Percentiles rank a stretch among this genome's conserved stretches.
These are phyloP conservation scores for Cymbopogon flexuosus DNA, from an alignment of 202 grass and related monocot species.

Conservation along the genomic window DNA sequence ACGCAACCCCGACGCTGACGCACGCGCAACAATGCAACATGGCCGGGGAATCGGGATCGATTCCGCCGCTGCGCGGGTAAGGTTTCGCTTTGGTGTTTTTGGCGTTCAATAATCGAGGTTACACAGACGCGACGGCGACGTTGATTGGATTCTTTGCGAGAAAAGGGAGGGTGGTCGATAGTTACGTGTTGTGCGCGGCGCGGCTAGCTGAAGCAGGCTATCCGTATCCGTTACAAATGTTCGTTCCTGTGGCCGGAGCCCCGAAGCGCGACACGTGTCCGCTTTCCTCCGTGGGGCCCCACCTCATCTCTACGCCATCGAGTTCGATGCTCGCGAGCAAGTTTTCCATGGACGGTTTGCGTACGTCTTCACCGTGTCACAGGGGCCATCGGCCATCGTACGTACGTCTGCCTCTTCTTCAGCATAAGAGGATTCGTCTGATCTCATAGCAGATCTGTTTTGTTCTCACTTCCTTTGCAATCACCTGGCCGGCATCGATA, in stretches of 20 bases:
- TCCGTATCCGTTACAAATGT: neutral
- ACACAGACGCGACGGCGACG: neutral
- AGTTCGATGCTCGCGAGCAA: neutral
- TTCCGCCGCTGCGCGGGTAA: neutral
- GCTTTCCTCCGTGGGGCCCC: too few relatives aligned
- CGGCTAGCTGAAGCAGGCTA: neutral
- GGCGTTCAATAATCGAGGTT: neutral
- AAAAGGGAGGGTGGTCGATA: neutral
- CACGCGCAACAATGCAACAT: slow-evolving; percentile 1
- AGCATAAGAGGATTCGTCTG: neutral
- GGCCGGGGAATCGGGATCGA: neutral
- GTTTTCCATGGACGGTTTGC: neutral
- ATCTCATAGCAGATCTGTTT: neutral
- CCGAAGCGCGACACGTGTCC: neutral
- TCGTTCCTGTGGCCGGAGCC: too few relatives aligned
- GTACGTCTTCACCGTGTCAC: neutral
- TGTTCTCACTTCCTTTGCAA: neutral
- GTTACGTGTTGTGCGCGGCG: neutral
- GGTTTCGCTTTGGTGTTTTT: neutral
- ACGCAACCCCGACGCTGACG: neutral
- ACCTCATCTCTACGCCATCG: neutral
- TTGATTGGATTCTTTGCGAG: neutral
- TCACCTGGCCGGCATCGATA: neutral
- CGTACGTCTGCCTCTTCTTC: neutral
- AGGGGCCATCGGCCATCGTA: too few relatives aligned